Evolutionary conservation across 441 rosid genomes (phyloP).

Genomic region (Geranium incanum): DNA sequence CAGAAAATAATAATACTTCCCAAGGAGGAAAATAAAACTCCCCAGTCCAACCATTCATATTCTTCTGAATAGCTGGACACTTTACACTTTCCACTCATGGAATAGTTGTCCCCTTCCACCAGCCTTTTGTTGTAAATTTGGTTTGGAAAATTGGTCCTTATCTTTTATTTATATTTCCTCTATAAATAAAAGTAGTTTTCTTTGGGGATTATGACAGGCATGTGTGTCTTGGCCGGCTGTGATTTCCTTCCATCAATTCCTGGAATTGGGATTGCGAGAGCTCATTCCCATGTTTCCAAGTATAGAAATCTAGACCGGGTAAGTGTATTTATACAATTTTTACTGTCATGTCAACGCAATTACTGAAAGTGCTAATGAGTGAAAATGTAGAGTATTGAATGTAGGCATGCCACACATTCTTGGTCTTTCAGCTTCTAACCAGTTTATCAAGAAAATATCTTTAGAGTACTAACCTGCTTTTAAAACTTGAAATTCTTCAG

Average conservation of each 20-base stretch:
- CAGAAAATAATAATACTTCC: no score
- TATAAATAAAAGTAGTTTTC: not conserved
- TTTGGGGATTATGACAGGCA: conserved; percentile 37
- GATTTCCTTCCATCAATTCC: conserved; percentile 89
- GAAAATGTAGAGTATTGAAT: not conserved
- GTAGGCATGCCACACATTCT: not conserved
- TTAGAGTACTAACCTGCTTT: no score
- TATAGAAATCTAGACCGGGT: conserved; percentile 69
- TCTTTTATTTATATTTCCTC: not conserved
- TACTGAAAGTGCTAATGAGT: not conserved
- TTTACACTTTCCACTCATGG: no score
- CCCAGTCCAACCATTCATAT: no score
- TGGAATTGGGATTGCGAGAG: conserved; percentile 32
- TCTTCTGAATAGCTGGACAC: no score
- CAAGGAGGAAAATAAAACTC: no score
- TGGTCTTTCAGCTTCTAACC: not conserved
- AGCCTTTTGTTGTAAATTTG: not conserved
- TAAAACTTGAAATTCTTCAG: no score
- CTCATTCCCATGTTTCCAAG: conserved; percentile 61
- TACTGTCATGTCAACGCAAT: not conserved
- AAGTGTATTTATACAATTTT: conserved; percentile 24
- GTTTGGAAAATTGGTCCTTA: no score
- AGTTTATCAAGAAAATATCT: no score
- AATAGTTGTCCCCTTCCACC: no score
- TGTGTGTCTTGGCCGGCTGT: conserved; percentile 88